These are phyloP conservation scores for Nakazawaea ernobii DNA, from an alignment of 805 yeast genomes.

Conservation along the genomic window DNA sequence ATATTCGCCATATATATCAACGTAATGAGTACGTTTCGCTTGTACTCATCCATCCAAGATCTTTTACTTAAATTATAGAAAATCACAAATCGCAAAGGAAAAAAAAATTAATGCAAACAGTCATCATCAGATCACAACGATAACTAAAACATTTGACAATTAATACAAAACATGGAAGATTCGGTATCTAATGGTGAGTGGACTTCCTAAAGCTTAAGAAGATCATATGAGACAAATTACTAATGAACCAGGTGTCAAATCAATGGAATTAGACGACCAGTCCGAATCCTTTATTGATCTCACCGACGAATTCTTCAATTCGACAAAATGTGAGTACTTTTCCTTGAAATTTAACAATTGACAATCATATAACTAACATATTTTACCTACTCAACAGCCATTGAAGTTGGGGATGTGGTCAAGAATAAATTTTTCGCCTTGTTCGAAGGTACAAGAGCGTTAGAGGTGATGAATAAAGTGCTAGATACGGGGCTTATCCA, in stretches of 20 bases:
- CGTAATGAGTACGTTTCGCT: too few species aligned
- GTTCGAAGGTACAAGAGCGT: constrained; percentile 81
- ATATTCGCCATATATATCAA: too few species aligned
- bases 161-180: neutral
- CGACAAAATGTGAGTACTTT: constrained; percentile 21
- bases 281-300: constrained; percentile 37
- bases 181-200: neutral
- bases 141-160: neutral
- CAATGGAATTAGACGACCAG: constrained; percentile 3
- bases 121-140: neutral
- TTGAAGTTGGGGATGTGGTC: constrained; percentile 51
- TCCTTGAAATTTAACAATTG: neutral
- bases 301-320: constrained; percentile 43
- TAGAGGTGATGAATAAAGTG: constrained; percentile 66
- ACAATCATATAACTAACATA: constrained; percentile 5
- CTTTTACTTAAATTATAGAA: too few species aligned
- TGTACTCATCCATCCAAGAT: too few species aligned
- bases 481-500: constrained; percentile 74
- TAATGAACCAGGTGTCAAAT: neutral
- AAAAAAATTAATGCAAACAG: neutral
- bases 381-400: constrained; percentile 15
- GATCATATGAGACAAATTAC: neutral
- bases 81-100: neutral
- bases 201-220: neutral
- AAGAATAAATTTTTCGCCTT: constrained; percentile 58